Conservation (phyloP, 495 filamentous ascomycete species). For the Lineolata rhizophorae region DNA sequence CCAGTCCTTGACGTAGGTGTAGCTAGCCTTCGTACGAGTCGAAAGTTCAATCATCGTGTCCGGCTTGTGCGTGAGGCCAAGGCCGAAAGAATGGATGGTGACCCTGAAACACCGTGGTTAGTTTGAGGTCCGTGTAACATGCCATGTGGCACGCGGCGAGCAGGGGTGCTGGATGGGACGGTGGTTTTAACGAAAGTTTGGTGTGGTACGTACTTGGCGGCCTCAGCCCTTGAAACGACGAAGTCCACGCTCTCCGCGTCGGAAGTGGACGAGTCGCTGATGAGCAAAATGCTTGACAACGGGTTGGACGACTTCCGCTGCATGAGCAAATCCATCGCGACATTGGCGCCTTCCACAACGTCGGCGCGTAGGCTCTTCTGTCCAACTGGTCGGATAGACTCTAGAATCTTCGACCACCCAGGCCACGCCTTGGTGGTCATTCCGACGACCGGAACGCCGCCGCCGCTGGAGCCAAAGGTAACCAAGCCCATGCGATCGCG, state of each 20-base stretch:
- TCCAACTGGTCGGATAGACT: slow-evolving; percentile 77
- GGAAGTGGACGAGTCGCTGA: slow-evolving; percentile 96
- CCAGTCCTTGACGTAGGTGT: slow-evolving; percentile 98
- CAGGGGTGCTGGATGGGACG: too few relatives aligned
- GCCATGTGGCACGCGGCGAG: too few relatives aligned
- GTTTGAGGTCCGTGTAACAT: slow-evolving; percentile 12
- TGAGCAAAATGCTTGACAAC: slow-evolving; percentile 85
- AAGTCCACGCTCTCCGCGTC: slow-evolving; percentile 95
- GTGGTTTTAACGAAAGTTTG: too few relatives aligned
- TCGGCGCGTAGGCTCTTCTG: slow-evolving; percentile 94
- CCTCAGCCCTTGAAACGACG: slow-evolving; percentile 91
- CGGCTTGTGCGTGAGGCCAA: slow-evolving; percentile 93
- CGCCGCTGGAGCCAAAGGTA: slow-evolving; percentile 88
- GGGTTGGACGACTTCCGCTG: slow-evolving; percentile 92
- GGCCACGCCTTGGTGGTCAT: slow-evolving; percentile 91
- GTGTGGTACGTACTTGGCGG: slow-evolving; percentile 76
- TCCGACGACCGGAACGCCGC: slow-evolving; percentile 85
- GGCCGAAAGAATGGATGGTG: slow-evolving; percentile 86
- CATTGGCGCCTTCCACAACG: slow-evolving; percentile 94
- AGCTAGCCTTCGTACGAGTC: slow-evolving; percentile 86
- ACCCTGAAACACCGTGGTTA: slow-evolving; percentile 37
- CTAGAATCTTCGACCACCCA: slow-evolving; percentile 75
- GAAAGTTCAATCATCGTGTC: slow-evolving; percentile 98
- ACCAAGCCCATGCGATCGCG: slow-evolving; percentile 93
- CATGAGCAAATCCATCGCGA: slow-evolving; percentile 98